phyloP scores from a whole-genome alignment of 2,329 filamentous ascomycete genomes.

The Pseudogymnoascus sp. region DNA sequence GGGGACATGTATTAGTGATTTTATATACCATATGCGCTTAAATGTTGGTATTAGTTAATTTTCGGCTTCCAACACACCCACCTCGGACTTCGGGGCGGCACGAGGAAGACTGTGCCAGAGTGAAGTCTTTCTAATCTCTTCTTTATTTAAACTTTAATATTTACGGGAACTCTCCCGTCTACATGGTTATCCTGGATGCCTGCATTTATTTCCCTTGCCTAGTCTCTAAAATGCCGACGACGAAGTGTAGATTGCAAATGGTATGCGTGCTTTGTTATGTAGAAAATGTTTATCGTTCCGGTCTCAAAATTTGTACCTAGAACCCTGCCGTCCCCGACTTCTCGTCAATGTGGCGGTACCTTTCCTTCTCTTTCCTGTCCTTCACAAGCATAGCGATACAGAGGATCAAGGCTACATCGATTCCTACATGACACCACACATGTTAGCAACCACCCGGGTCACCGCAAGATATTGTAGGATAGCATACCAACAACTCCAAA shows the following conservation, averaged over 20 bases:
- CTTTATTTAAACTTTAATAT: background rate
- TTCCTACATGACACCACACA: slow-evolving; percentile 31
- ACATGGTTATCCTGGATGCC: background rate
- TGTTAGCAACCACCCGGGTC: background rate
- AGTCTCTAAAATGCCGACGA: background rate
- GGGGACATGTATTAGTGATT: background rate
- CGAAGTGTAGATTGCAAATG: background rate
- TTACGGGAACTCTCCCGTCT: background rate
- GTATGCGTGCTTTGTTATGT: background rate
- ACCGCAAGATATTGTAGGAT: background rate
- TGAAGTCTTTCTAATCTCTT: background rate
- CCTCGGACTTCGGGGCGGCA: background rate
- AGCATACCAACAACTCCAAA: slow-evolving; percentile 67
- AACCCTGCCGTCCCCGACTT: slow-evolving; percentile 56
- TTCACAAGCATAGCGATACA: slow-evolving; percentile 70
- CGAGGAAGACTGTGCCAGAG: background rate
- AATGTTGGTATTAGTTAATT: background rate
- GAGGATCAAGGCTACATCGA: slow-evolving; percentile 62
- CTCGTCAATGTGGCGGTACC: slow-evolving; percentile 74
- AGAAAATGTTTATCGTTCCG: background rate
- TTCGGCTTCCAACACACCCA: too few species aligned
- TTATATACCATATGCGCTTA: background rate
- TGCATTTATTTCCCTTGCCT: background rate
- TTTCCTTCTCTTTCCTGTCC: slow-evolving; percentile 70
- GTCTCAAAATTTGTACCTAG: slow-evolving; percentile 26